phyloP scores from a whole-genome alignment of 2,329 filamentous ascomycete species.

The Thielaviopsis musarum region DNA sequence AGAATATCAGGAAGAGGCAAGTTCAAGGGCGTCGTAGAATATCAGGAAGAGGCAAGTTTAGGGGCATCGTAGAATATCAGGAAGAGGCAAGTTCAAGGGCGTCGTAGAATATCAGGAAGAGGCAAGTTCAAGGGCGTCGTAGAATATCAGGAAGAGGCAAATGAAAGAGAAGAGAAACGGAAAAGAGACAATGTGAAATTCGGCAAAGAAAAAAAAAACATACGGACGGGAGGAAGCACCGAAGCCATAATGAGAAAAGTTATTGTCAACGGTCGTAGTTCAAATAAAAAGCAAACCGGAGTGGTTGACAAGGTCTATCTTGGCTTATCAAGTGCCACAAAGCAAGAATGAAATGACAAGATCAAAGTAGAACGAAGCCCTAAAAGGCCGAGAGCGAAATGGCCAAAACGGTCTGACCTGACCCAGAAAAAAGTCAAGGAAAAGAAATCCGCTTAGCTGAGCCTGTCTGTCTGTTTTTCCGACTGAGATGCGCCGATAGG shows the following conservation, averaged over 20 bases:
- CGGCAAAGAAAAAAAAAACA: not conserved
- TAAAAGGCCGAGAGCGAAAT: no score
- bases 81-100: no score
- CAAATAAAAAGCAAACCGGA: no score
- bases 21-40: not conserved
- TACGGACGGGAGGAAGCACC: slow-evolving; percentile 1
- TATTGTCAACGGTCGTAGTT: no score
- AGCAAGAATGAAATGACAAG: not conserved
- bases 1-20: no score
- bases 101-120: not conserved
- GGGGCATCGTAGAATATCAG: not conserved
- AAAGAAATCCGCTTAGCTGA: not conserved
- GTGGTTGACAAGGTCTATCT: no score
- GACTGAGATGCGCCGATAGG: not conserved
- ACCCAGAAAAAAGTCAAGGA: not conserved
- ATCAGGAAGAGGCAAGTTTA: no score
- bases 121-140: no score
- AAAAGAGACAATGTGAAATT: no score
- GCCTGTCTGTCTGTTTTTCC: not conserved
- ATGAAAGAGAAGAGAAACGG: no score
- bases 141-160: no score
- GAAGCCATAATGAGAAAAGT: not conserved
- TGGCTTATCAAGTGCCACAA: not conserved
- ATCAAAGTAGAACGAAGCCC: slow-evolving; percentile 1
- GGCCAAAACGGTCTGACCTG: not conserved